Conservation (phyloP, 768 basidiomycete species). For the Termitomyces sp. region DNA sequence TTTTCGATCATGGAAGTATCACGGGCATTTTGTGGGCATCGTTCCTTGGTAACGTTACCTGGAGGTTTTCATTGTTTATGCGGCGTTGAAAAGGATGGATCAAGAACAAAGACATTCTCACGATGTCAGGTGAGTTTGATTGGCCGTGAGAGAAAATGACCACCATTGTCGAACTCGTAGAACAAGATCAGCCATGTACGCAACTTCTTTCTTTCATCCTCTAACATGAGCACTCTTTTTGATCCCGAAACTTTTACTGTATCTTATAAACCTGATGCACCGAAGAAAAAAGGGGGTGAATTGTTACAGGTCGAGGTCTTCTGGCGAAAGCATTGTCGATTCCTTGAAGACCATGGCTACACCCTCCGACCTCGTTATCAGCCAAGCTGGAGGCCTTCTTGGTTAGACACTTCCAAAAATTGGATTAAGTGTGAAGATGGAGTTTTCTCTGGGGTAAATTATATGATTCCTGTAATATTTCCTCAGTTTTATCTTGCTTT, state of each 20-base stretch:
- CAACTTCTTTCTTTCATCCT: neutral
- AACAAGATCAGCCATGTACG: neutral
- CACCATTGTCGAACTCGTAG: neutral
- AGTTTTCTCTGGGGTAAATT: neutral
- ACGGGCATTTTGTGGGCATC: neutral
- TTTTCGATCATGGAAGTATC: neutral
- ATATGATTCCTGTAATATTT: neutral
- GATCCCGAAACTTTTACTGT: neutral
- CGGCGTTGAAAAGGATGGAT: neutral
- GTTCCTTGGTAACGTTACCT: neutral
- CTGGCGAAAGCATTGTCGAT: constrained; percentile 1
- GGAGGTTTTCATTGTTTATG: neutral
- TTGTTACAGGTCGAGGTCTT: neutral
- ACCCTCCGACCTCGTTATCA: constrained; percentile 7
- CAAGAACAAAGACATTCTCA: neutral
- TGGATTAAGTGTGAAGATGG: constrained; percentile 6
- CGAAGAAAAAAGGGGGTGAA: neutral
- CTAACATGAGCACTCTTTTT: neutral
- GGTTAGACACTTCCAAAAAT: constrained; percentile 2
- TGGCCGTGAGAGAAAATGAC: neutral
- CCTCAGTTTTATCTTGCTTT: neutral
- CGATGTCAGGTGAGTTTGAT: neutral
- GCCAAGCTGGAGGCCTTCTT: constrained; percentile 3
- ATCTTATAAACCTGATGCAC: neutral
- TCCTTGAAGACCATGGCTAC: constrained; percentile 4